phyloP scores from a whole-genome alignment of 345 rosid genomes.

The Melastoma malabathricum region DNA sequence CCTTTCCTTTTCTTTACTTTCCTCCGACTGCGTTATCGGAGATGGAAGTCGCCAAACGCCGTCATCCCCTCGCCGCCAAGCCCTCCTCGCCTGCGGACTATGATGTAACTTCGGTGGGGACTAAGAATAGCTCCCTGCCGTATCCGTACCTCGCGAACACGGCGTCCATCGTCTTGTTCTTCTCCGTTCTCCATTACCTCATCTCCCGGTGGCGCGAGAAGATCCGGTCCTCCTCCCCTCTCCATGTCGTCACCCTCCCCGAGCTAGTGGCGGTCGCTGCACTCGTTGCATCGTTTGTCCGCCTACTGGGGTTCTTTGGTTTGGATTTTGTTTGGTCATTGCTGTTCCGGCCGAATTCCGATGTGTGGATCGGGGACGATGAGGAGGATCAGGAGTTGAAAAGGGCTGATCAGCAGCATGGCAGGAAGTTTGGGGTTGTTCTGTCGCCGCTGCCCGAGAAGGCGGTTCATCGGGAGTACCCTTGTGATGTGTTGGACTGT shows the following conservation, averaged over 20 bases:
- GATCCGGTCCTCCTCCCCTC: slow-evolving; percentile 26
- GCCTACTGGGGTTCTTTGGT: slow-evolving; percentile 15
- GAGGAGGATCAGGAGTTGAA: not conserved
- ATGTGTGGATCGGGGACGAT: slow-evolving; percentile 2
- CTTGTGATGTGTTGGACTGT: slow-evolving; percentile 15
- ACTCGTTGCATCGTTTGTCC: slow-evolving; percentile 16
- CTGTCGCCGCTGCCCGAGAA: slow-evolving; percentile 7
- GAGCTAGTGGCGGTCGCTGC: slow-evolving; percentile 18
- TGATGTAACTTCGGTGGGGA: not conserved
- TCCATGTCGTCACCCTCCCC: slow-evolving; percentile 17
- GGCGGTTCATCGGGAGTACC: slow-evolving; percentile 5
- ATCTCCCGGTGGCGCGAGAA: slow-evolving; percentile 32
- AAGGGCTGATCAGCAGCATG: too few species aligned
- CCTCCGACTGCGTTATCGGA: too few species aligned
- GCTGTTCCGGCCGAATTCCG: slow-evolving; percentile 6
- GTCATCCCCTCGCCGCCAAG: too few species aligned
- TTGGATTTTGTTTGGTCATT: slow-evolving; percentile 10
- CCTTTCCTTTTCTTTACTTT: too few species aligned
- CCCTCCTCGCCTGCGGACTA: too few species aligned
- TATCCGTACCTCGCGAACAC: slow-evolving; percentile 18
- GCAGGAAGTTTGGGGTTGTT: too few species aligned
- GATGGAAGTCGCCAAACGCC: too few species aligned
- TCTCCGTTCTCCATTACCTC: slow-evolving; percentile 20
- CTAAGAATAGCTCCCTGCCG: slow-evolving; percentile 3
- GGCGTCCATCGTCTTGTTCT: slow-evolving; percentile 18